A percentile compares a stretch with the other conserved stretches of the same genome.
phyloP scores from a whole-genome alignment of 495 filamentous ascomycete species.

The Lasiosphaeria miniovina region DNA sequence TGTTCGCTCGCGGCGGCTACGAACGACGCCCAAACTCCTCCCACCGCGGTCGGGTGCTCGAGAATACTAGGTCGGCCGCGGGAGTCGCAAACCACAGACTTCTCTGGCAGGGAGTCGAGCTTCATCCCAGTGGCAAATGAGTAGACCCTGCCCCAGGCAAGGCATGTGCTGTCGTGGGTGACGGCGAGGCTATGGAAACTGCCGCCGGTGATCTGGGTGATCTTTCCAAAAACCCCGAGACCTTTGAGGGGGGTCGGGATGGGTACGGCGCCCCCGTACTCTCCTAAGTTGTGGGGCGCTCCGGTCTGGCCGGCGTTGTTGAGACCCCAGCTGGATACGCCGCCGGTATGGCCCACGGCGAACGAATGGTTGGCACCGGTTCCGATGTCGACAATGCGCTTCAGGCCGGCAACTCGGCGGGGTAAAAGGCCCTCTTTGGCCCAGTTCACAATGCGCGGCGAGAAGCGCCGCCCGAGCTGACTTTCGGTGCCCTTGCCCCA shows the following conservation, averaged over 20 bases:
- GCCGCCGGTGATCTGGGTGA: not conserved
- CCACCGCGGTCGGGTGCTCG: not conserved
- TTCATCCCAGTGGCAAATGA: not conserved
- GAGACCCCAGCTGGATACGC: constrained; percentile 4
- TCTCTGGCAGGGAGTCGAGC: not conserved
- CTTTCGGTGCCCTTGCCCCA: not conserved
- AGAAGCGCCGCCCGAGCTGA: constrained; percentile 1
- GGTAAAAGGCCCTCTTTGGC: not conserved
- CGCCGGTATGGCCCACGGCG: not conserved
- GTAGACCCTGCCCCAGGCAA: constrained; percentile 1
- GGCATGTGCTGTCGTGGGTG: not conserved
- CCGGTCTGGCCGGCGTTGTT: constrained; percentile 5
- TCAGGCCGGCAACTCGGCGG: not conserved
- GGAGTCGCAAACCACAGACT: not conserved
- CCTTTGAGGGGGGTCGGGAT: not conserved
- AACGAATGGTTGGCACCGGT: constrained; percentile 1
- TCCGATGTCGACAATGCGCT: constrained; percentile 1
- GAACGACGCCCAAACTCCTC: not conserved
- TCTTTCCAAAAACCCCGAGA: not conserved
- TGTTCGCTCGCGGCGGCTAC: not conserved
- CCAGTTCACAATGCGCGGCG: not conserved
- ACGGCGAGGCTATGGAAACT: not conserved
- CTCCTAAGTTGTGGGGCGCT: not conserved
- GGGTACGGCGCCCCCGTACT: not conserved
- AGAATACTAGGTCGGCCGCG: not conserved